Evolutionary conservation across 306 rosid species (phyloP), one percentile per base, ranked within the genome.

Genomic region (Styphnolobium japonicum): DNA sequence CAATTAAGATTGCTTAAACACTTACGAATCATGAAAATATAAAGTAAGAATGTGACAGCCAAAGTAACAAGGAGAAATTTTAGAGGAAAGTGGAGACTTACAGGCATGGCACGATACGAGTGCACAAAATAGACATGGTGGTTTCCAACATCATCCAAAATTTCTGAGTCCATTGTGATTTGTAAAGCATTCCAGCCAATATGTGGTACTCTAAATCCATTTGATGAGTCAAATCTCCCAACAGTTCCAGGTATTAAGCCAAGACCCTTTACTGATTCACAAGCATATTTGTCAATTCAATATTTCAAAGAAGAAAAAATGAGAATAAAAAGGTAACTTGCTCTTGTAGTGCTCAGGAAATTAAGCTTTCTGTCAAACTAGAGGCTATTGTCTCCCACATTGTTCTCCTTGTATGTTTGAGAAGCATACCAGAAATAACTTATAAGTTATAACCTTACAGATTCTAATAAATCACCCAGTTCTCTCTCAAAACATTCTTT

Each of bases 181-280:
- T 91, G 84, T 86, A 95, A 71, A 81, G 99, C 94, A 84, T 95
- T 95, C 99, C 99, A 95, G 71, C 99, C 99, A 19, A 95, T 95
- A 69, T 95, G 99, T 6, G 98, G 99, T 51, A 95, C 99, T 81
- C 94, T 87, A 80, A 90, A 84, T 76, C 92, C 97, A 77, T 87
- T 90, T 66, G 99, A 93, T 48, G 96, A 91, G 86, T 95, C 98
- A 87, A 95, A 95, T 81, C 90, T 88, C 74, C 93, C 93, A 87
- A 95, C 93, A 72, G 89, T 90, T 71, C 99, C 99, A 9, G 98
- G 97, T 79, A 95, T 91, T 81, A 95, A 74, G 83, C 96, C 99
- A 77, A 95, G 99, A 77, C 99, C 99, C 45, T 87, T 90, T 39
- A 95, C 99, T 91, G 96, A 63, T 83, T 83, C 72, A 90, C 60